Conservation (phyloP, 768 basidiomycete genomes). For the Naganishia friedmannii region DNA sequence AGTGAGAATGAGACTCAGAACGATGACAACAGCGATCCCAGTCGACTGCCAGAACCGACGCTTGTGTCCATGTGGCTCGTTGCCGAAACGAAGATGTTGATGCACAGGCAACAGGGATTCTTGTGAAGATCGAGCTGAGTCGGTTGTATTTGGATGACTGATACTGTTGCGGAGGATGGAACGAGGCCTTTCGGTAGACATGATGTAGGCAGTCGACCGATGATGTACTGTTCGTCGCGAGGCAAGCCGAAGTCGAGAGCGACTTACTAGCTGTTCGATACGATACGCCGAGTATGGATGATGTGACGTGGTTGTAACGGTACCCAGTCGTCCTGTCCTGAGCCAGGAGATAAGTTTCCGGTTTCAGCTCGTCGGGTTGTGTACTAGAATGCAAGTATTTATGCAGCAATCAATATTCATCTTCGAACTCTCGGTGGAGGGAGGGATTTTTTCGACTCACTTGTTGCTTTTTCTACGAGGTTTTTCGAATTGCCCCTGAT, state of each 20-base stretch:
- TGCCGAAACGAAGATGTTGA: constrained; percentile 18
- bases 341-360: too few relatives aligned
- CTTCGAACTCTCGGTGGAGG: too few relatives aligned
- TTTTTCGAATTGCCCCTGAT: too few relatives aligned
- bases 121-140: background rate
- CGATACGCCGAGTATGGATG: background rate
- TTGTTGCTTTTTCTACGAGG: too few relatives aligned
- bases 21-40: background rate
- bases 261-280: background rate
- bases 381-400: too few relatives aligned
- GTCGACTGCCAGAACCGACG: constrained; percentile 16
- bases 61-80: constrained; percentile 11
- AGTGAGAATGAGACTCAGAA: background rate
- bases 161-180: constrained; percentile 17
- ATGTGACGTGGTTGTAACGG: background rate
- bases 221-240: background rate
- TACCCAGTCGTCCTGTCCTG: too few relatives aligned
- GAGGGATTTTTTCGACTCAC: too few relatives aligned
- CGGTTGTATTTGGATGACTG: background rate
- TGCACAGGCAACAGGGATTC: background rate
- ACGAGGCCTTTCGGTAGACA: constrained; percentile 12
- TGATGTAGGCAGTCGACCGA: background rate
- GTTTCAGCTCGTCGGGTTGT: too few relatives aligned
- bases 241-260: background rate
- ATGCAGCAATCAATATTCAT: too few relatives aligned